Evolutionary conservation across 1,139 yeast genomes (phyloP).

Genomic region (Pichia sorboxylosa): DNA sequence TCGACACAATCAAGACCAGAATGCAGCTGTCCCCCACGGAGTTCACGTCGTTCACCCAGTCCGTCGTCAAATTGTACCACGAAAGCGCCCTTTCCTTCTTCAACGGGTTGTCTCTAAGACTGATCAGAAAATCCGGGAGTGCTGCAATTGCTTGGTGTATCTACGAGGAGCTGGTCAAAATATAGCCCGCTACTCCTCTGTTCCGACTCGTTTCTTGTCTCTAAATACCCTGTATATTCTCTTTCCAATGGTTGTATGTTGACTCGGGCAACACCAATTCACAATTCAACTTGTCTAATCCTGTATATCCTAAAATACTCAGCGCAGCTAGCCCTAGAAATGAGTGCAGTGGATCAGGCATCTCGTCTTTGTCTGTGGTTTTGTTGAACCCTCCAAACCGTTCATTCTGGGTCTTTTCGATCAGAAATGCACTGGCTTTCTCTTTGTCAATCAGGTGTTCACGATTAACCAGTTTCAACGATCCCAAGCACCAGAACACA

Average conservation of each 20-base stretch:
- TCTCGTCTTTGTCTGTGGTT: constrained; percentile 30
- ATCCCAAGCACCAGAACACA: constrained; percentile 75
- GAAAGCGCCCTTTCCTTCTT: constrained; percentile 59
- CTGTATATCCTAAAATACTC: constrained; percentile 28
- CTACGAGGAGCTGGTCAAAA: constrained; percentile 72
- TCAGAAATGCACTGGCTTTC: constrained; percentile 35
- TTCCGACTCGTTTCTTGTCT: too few species aligned
- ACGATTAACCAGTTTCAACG: constrained; percentile 34
- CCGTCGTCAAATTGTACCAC: constrained; percentile 30
- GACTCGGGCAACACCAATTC: constrained; percentile 20
- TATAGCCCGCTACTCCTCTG: too few species aligned
- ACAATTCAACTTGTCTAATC: constrained; percentile 14
- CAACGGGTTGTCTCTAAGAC: constrained; percentile 71
- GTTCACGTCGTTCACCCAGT: constrained; percentile 30
- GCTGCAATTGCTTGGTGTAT: constrained; percentile 97
- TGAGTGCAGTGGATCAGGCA: constrained; percentile 65
- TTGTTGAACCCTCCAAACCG: constrained; percentile 80
- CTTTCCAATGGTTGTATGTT: constrained; percentile 14
- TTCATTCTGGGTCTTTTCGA: constrained; percentile 49
- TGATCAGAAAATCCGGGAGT: constrained; percentile 76
- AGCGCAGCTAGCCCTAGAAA: constrained; percentile 51
- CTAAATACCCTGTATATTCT: neutral
- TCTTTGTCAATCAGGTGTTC: constrained; percentile 28
- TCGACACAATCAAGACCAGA: constrained; percentile 87
- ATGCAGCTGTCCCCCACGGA: constrained; percentile 57